Conservation (phyloP, 257 asterid species). For the Scutellaria minor region DNA sequence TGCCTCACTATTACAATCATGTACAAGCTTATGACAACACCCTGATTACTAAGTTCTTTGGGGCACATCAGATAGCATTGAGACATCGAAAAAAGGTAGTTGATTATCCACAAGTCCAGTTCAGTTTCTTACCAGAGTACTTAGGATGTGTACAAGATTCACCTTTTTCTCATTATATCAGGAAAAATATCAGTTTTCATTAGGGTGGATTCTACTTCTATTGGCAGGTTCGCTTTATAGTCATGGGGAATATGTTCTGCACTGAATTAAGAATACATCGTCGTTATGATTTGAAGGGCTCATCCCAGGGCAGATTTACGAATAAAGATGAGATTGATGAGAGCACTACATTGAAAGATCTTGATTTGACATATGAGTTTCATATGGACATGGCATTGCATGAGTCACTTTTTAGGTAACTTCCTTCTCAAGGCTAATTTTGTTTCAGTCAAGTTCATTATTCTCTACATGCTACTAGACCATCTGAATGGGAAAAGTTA, state of each 20-base stretch:
- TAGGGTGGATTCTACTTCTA: slow-evolving; percentile 28
- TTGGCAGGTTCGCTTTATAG: slow-evolving; percentile 89
- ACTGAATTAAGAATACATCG: slow-evolving; percentile 93
- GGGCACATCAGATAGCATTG: slow-evolving; percentile 77
- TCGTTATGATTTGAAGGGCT: slow-evolving; percentile 95
- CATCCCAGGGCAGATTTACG: slow-evolving; percentile 89
- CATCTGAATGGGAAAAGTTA: background rate
- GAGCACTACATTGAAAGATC: slow-evolving; percentile 90
- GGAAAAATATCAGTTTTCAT: slow-evolving; percentile 5
- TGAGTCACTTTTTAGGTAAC: slow-evolving; percentile 79
- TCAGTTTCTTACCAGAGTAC: slow-evolving; percentile 31
- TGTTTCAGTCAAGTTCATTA: slow-evolving; percentile 19
- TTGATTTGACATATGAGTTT: slow-evolving; percentile 85
- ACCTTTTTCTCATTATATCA: slow-evolving; percentile 2
- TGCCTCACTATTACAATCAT: slow-evolving; percentile 81
- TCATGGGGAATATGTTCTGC: slow-evolving; percentile 99
- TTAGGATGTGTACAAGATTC: slow-evolving; percentile 1
- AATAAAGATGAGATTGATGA: slow-evolving; percentile 73
- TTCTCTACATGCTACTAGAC: background rate
- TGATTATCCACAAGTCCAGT: slow-evolving; percentile 25
- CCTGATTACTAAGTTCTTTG: slow-evolving; percentile 92
- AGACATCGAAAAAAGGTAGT: slow-evolving; percentile 77
- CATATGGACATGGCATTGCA: slow-evolving; percentile 87
- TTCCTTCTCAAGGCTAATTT: slow-evolving; percentile 22
- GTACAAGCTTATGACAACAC: slow-evolving; percentile 88